These are phyloP conservation scores for Symbiotaphrina buchneri DNA, from an alignment of 495 filamentous ascomycete species.

Conservation along the genomic window DNA sequence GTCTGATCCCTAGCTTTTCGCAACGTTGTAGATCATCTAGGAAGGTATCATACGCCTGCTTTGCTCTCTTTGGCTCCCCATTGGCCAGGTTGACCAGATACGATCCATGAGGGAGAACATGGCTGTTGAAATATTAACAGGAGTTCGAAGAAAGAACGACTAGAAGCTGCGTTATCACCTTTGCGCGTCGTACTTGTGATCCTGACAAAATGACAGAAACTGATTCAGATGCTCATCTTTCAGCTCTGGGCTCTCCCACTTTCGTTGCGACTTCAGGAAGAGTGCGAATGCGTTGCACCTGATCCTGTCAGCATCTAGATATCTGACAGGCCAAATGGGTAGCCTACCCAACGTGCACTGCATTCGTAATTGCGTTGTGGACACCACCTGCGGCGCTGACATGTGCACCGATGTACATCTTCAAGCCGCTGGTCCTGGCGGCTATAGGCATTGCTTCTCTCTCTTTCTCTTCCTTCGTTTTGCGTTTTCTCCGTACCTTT, in stretches of 20 bases:
- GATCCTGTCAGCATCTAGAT: constrained; percentile 6
- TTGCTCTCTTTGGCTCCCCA: constrained; percentile 49
- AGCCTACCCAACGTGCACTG: constrained; percentile 42
- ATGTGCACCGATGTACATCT: constrained; percentile 80
- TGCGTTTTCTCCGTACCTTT: constrained; percentile 13
- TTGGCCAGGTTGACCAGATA: constrained; percentile 94
- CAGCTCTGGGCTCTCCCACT: constrained; percentile 75
- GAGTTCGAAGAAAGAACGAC: neutral
- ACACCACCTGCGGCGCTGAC: constrained; percentile 83
- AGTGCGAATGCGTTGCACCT: constrained; percentile 82
- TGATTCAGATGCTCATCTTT: constrained; percentile 36
- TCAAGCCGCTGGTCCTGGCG: constrained; percentile 39
- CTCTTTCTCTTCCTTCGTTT: constrained; percentile 11
- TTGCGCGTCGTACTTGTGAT: constrained; percentile 49
- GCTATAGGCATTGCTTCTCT: constrained; percentile 34
- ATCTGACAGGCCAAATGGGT: neutral
- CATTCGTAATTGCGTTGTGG: constrained; percentile 70
- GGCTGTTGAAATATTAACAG: constrained; percentile 12
- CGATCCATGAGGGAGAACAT: constrained; percentile 76
- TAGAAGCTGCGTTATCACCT: constrained; percentile 13
- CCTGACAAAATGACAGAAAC: constrained; percentile 40
- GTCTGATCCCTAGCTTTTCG: constrained; percentile 62
- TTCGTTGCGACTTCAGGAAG: constrained; percentile 87
- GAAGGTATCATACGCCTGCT: constrained; percentile 73
- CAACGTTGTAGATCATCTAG: constrained; percentile 76